These are phyloP conservation scores for Globisporangium paroecandrum DNA, from an alignment of 352 stramenopile genomes.

Conservation along the genomic window DNA sequence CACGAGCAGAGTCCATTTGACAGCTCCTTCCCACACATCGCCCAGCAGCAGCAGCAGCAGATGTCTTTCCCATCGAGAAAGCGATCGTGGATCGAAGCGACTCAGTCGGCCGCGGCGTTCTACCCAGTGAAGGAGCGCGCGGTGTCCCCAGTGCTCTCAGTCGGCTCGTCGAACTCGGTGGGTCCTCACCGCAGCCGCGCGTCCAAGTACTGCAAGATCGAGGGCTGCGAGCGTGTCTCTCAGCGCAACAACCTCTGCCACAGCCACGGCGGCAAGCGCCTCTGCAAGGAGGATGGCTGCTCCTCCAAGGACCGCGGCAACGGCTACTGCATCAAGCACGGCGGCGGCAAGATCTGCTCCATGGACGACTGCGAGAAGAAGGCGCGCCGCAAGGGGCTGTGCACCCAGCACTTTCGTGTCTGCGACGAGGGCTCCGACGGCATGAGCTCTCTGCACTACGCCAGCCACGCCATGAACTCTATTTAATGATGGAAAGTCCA, in stretches of 20 bases:
- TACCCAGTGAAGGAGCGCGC: slow-evolving; percentile 18
- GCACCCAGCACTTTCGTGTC: slow-evolving; percentile 76
- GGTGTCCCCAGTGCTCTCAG: slow-evolving; percentile 16
- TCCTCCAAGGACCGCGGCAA: slow-evolving; percentile 80
- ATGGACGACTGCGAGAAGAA: slow-evolving; percentile 79
- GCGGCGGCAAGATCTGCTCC: slow-evolving; percentile 78
- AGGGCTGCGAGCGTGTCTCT: slow-evolving; percentile 73
- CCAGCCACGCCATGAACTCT: slow-evolving; percentile 4
- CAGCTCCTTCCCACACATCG: slow-evolving; percentile 1
- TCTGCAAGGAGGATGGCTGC: slow-evolving; percentile 78
- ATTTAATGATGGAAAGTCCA: slow-evolving; percentile 8
- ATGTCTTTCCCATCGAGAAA: slow-evolving; percentile 10
- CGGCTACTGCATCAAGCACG: slow-evolving; percentile 81
- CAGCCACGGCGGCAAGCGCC: slow-evolving; percentile 75
- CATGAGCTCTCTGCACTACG: slow-evolving; percentile 14
- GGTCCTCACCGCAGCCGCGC: slow-evolving; percentile 52
- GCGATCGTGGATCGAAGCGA: slow-evolving; percentile 16
- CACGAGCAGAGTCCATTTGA: slow-evolving; percentile 2
- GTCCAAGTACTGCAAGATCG: slow-evolving; percentile 87
- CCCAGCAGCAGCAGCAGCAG: slow-evolving; percentile 4
- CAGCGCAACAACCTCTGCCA: slow-evolving; percentile 84
- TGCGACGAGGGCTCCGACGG: slow-evolving; percentile 27
- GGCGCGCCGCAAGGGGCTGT: slow-evolving; percentile 74
- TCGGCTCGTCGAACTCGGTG: slow-evolving; percentile 2
- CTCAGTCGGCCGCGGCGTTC: not conserved